These are phyloP conservation scores for Xerocomellus dryophilus DNA, from an alignment of 768 basidiomycete genomes.

Conservation along the genomic window DNA sequence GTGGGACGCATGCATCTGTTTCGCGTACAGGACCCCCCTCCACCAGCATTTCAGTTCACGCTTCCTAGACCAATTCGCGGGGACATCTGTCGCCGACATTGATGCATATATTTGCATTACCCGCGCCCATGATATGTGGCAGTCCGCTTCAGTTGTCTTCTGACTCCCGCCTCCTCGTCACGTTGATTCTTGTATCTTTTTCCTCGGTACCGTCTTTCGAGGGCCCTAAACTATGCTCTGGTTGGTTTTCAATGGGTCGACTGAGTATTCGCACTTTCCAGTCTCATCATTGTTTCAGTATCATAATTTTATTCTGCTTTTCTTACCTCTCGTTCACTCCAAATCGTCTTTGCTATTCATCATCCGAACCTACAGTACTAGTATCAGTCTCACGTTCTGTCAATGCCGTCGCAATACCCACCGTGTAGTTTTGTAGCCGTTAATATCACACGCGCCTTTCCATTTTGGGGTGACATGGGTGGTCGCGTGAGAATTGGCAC, in stretches of 20 bases:
- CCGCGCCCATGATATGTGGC: constrained; percentile 3
- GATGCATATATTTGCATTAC: constrained; percentile 23
- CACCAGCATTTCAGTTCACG: constrained; percentile 17
- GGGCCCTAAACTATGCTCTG: constrained; percentile 19
- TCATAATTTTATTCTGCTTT: constrained; percentile 31
- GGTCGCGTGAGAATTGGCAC: background rate
- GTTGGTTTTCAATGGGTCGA: constrained; percentile 21
- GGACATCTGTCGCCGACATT: constrained; percentile 5
- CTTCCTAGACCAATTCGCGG: constrained; percentile 21
- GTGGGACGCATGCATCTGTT: constrained; percentile 4
- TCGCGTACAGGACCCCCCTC: constrained; percentile 9
- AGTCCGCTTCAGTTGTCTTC: background rate
- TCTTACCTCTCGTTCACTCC: constrained; percentile 18
- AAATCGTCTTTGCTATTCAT: constrained; percentile 11
- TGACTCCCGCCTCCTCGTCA: background rate
- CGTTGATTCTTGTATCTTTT: constrained; percentile 19
- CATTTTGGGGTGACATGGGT: background rate
- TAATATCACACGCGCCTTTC: background rate
- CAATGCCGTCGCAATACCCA: constrained; percentile 33
- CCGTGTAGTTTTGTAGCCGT: constrained; percentile 36
- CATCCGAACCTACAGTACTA: constrained; percentile 30
- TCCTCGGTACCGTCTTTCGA: constrained; percentile 12
- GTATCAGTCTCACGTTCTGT: constrained; percentile 29
- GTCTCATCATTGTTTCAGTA: constrained; percentile 25
- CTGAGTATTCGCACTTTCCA: constrained; percentile 26